A percentile compares a stretch with the other conserved stretches of the same genome.
phyloP scores from a whole-genome alignment of 441 rosid genomes.

The Daphne laureola region DNA sequence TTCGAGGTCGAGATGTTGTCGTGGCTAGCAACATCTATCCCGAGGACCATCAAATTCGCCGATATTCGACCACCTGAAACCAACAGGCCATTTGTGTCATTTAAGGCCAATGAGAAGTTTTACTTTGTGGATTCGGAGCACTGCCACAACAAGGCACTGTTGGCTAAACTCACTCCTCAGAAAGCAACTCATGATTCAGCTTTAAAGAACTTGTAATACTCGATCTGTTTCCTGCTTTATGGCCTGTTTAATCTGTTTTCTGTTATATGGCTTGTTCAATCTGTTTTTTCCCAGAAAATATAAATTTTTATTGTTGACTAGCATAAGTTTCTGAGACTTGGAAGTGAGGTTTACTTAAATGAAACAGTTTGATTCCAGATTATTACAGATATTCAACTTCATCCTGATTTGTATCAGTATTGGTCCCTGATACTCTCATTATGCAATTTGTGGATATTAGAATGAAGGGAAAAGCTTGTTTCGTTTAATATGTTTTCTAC shows the following conservation, averaged over 20 bases:
- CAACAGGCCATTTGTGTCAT: conserved; percentile 77
- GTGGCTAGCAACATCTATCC: conserved; percentile 58
- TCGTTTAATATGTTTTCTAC: too few relatives aligned
- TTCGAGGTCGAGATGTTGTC: conserved; percentile 95
- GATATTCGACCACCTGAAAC: conserved; percentile 69
- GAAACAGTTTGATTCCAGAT: too few relatives aligned
- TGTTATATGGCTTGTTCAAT: background rate
- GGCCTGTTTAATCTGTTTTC: background rate
- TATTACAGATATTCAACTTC: too few relatives aligned
- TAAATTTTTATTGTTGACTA: background rate
- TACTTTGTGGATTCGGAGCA: conserved; percentile 66
- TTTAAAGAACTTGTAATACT: conserved; percentile 63
- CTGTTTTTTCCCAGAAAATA: too few relatives aligned
- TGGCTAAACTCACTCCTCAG: conserved; percentile 70
- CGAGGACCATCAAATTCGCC: conserved; percentile 66
- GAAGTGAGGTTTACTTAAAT: too few relatives aligned
- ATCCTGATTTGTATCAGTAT: too few relatives aligned
- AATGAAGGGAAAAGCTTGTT: too few relatives aligned
- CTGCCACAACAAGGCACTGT: conserved; percentile 82
- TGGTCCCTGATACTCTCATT: too few relatives aligned
- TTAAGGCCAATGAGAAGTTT: conserved; percentile 66
- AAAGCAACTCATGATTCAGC: conserved; percentile 63
- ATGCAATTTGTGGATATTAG: too few relatives aligned
- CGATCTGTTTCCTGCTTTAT: background rate
- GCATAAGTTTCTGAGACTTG: background rate